These are phyloP conservation scores for Bullera alba DNA, from an alignment of 768 basidiomycete species.

Conservation along the genomic window DNA sequence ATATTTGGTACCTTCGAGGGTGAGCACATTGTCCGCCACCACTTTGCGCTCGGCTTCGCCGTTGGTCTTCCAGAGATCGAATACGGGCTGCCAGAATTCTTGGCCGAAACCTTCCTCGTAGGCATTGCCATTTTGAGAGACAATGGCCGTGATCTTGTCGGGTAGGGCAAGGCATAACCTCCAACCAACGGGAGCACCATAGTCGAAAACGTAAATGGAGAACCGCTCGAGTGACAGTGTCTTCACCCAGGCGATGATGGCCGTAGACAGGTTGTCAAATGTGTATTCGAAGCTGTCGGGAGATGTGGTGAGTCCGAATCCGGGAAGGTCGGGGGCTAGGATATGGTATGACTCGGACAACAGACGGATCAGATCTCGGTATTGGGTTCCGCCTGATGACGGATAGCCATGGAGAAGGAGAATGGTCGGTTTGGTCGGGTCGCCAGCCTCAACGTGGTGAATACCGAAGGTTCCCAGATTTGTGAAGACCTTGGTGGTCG, in stretches of 20 bases:
- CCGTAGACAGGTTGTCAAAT: conserved; percentile 49
- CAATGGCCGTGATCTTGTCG: conserved; percentile 48
- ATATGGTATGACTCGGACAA: conserved; percentile 50
- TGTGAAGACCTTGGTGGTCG: no score
- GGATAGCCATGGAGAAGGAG: conserved; percentile 55
- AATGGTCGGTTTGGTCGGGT: conserved; percentile 24
- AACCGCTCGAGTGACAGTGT: conserved; percentile 48
- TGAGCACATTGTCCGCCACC: conserved; percentile 45
- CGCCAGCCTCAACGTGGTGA: conserved; percentile 51
- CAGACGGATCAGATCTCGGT: conserved; percentile 51
- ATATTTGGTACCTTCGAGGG: conserved; percentile 2
- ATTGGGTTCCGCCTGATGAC: conserved; percentile 52
- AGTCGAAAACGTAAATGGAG: conserved; percentile 53
- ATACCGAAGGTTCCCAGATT: no score
- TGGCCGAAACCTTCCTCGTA: conserved; percentile 50
- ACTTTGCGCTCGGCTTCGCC: conserved; percentile 10
- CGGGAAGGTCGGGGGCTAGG: conserved; percentile 54
- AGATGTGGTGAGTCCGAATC: conserved; percentile 53
- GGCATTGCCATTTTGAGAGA: conserved; percentile 54
- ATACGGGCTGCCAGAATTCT: conserved; percentile 45
- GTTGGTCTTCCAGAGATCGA: conserved; percentile 11
- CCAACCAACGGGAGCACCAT: conserved; percentile 47
- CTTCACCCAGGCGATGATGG: conserved; percentile 50
- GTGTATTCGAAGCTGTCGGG: conserved; percentile 44
- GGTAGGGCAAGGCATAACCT: conserved; percentile 50